Evolutionary conservation across 306 rosid species (phyloP), one percentile per base, ranked within the genome.

Genomic region (Cicer cuneatum): DNA sequence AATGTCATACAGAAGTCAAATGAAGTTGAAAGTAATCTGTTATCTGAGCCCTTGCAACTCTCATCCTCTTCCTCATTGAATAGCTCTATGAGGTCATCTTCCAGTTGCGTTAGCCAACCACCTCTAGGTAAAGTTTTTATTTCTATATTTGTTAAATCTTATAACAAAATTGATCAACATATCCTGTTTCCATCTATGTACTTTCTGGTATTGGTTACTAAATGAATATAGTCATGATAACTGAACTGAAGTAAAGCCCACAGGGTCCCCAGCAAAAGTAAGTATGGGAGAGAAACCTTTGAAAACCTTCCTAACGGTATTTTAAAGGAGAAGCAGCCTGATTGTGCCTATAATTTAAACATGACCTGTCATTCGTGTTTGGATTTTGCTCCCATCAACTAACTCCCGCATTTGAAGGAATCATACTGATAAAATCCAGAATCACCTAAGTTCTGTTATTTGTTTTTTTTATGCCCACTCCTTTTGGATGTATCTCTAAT

Each of bases 81-180:
- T 69, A 85, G 69, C 69, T 81, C 84, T 49, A 64, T 8, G 74
- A 66, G 75, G 78, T 78, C 80, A 66, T 64, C 83, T 73, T 86
- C 87, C 43, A 77, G 75, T 59, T 42, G 42, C 18, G 47, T 76
- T 59, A 82, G 73, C 72, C 83, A 60, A 72, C 79, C 76, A 73
- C 69, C 73, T 54, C 47, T 48, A 67, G 89, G 84, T 85, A 76
- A 53, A 62, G 33, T 40, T 75, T 52, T 48, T 33, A 43, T 77
- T 77, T 73, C 46, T 56, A 38, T 71, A 39, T 45, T 57, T 40
- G 49, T 66, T 71, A 52, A 79, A 41, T 80, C 69, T 66, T 72
- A 15, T 48, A 72, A 53, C 19, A 37, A 9, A 65, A 41, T 59
- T 66, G 43, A 58, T 75, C 37, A 40, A 58, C 47, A 3, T 40